These are phyloP conservation scores for Annulohypoxylon nitens DNA, from an alignment of 495 filamentous ascomycete species.

Conservation along the genomic window DNA sequence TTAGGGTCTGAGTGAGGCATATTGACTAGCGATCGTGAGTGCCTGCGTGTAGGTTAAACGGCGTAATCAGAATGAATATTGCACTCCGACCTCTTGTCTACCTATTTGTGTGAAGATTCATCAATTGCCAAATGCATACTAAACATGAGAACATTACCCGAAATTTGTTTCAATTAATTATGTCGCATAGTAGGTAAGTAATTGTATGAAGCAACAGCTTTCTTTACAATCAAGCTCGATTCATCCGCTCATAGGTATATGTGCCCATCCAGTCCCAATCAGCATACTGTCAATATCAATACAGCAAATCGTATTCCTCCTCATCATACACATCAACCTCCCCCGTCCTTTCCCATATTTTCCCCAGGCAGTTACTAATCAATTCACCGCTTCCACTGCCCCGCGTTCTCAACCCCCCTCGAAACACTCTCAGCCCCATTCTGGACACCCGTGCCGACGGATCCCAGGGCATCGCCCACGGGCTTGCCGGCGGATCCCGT, in stretches of 20 bases:
- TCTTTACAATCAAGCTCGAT: too few relatives aligned
- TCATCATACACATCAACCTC: not conserved
- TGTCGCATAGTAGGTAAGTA: not conserved
- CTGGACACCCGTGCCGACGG: constrained; percentile 71
- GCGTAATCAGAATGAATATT: constrained; percentile 10
- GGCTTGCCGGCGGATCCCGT: constrained; percentile 74
- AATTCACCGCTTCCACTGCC: constrained; percentile 68
- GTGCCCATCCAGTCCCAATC: not conserved
- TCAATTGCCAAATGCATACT: not conserved
- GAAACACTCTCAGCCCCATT: constrained; percentile 68
- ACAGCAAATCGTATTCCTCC: not conserved
- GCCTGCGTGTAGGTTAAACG: not conserved
- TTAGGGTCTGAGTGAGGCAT: constrained; percentile 27
- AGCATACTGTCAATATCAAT: not conserved
- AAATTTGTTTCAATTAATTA: not conserved
- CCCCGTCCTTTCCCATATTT: not conserved
- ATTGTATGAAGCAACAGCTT: not conserved
- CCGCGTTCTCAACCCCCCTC: constrained; percentile 76
- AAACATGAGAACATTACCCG: not conserved
- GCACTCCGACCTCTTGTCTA: not conserved
- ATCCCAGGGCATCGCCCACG: constrained; percentile 74
- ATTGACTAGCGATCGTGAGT: not conserved
- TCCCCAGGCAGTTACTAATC: too few relatives aligned
- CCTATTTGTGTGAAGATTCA: not conserved
- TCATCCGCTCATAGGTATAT: too few relatives aligned